Conservation (phyloP, 257 asterid genomes). For the Salvia miltiorrhiza region DNA sequence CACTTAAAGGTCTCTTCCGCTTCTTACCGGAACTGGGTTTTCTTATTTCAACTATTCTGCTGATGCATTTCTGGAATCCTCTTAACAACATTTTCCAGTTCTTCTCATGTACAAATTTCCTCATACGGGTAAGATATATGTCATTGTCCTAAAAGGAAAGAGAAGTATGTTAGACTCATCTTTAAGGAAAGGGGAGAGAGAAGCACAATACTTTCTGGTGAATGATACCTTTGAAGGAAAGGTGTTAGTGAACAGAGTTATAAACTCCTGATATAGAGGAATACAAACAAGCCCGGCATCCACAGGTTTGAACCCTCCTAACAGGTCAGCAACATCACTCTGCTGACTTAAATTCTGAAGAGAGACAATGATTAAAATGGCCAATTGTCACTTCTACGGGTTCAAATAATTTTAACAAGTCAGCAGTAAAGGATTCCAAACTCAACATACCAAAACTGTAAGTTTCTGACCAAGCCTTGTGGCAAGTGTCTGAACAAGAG, state of each 20-base stretch:
- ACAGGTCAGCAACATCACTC: slow-evolving; percentile 82
- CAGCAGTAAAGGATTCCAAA: not conserved
- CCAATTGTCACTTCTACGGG: slow-evolving; percentile 1
- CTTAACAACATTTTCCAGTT: slow-evolving; percentile 72
- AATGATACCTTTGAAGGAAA: slow-evolving; percentile 65
- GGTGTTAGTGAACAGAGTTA: slow-evolving; percentile 50
- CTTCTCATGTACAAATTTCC: slow-evolving; percentile 41
- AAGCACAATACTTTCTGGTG: not conserved
- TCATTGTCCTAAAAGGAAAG: slow-evolving; percentile 51
- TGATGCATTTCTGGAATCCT: slow-evolving; percentile 53
- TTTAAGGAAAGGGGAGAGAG: not conserved
- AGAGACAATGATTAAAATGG: slow-evolving; percentile 19
- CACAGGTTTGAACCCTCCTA: slow-evolving; percentile 90
- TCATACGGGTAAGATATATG: slow-evolving; percentile 35
- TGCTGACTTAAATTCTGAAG: slow-evolving; percentile 96
- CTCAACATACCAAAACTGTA: slow-evolving; percentile 79
- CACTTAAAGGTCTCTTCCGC: slow-evolving; percentile 72
- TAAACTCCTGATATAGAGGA: slow-evolving; percentile 81
- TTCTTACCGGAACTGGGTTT: slow-evolving; percentile 53
- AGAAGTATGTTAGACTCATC: slow-evolving; percentile 10
- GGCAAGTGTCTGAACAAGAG: slow-evolving; percentile 89
- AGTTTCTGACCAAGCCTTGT: slow-evolving; percentile 74
- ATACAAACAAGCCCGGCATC: slow-evolving; percentile 71
- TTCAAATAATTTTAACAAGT: slow-evolving; percentile 1
- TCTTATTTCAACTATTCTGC: slow-evolving; percentile 43